These are phyloP conservation scores for Sequoiadendron giganteum DNA, from an alignment of 75 land plant species.

Conservation along the genomic window DNA sequence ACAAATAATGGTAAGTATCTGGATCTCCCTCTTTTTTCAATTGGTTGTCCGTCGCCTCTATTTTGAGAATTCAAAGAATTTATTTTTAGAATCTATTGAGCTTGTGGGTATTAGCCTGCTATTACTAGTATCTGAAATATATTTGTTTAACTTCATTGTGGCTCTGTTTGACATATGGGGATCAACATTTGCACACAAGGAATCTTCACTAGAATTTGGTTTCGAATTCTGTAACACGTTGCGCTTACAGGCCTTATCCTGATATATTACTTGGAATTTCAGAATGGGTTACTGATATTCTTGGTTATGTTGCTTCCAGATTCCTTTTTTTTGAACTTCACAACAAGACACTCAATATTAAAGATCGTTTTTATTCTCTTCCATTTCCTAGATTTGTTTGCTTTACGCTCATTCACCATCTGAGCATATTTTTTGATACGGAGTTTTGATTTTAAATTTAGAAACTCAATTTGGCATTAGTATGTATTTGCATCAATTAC, in stretches of 20 bases:
- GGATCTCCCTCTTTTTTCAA: too few species aligned
- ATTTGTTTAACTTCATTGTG: not conserved
- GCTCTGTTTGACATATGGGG: not conserved
- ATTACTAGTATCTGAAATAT: not conserved
- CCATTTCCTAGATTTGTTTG: not conserved
- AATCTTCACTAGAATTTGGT: not conserved
- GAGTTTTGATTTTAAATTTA: not conserved
- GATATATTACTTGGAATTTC: not conserved
- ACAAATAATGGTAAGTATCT: not conserved
- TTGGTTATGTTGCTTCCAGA: not conserved
- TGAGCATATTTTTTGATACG: too few species aligned
- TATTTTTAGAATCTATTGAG: not conserved
- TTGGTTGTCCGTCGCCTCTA: too few species aligned
- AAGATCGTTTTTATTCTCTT: not conserved
- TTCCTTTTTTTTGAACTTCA: not conserved
- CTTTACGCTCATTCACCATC: not conserved
- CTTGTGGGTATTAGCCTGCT: not conserved
- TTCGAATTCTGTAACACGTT: not conserved
- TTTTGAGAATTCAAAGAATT: too few species aligned
- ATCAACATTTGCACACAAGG: not conserved
- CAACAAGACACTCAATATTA: not conserved
- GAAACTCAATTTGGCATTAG: too few species aligned
- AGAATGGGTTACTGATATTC: not conserved
- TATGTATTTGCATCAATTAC: not conserved
- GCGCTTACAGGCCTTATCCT: not conserved